Conservation (phyloP, 2,329 filamentous ascomycete species). For the Penicillium sp. region DNA sequence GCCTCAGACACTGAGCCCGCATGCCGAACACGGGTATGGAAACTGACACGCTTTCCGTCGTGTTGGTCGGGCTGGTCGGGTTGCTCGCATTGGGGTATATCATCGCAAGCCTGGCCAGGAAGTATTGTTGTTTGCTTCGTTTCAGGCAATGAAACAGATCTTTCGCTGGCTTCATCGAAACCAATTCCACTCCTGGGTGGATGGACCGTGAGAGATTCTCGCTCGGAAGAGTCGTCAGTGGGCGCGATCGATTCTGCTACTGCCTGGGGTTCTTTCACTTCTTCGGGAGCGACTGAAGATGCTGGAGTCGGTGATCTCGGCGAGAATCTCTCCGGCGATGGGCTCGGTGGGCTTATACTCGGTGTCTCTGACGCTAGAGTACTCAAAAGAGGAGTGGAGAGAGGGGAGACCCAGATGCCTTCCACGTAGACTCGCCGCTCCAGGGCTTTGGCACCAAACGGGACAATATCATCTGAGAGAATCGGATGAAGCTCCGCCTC, state of each 20-base stretch:
- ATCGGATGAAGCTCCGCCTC: constrained; percentile 50
- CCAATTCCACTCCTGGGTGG: constrained; percentile 6
- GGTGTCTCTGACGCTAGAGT: constrained; percentile 20
- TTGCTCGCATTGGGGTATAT: constrained; percentile 3
- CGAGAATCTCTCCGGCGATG: background rate
- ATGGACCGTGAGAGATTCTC: constrained; percentile 5
- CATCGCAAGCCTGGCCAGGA: no score
- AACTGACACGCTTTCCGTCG: constrained; percentile 11
- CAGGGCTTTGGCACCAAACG: constrained; percentile 80
- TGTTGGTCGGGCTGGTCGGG: no score
- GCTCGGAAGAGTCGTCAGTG: background rate
- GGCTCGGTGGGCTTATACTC: constrained; percentile 13
- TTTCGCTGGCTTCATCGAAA: constrained; percentile 2
- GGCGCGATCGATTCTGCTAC: constrained; percentile 3
- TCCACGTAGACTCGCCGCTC: constrained; percentile 78
- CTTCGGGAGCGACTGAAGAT: constrained; percentile 1
- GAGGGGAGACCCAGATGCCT: constrained; percentile 69
- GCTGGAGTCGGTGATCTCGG: background rate
- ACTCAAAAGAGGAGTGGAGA: constrained; percentile 31
- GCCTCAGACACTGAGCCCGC: constrained; percentile 5
- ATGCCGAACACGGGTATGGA: constrained; percentile 10
- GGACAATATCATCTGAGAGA: constrained; percentile 57
- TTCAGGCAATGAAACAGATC: constrained; percentile 3
- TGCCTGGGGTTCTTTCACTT: background rate
- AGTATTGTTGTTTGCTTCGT: no score